A percentile compares a stretch with the other conserved stretches of the same genome.
Evolutionary conservation across 306 rosid genomes (phyloP).

Genomic region (Purshia tridentata): DNA sequence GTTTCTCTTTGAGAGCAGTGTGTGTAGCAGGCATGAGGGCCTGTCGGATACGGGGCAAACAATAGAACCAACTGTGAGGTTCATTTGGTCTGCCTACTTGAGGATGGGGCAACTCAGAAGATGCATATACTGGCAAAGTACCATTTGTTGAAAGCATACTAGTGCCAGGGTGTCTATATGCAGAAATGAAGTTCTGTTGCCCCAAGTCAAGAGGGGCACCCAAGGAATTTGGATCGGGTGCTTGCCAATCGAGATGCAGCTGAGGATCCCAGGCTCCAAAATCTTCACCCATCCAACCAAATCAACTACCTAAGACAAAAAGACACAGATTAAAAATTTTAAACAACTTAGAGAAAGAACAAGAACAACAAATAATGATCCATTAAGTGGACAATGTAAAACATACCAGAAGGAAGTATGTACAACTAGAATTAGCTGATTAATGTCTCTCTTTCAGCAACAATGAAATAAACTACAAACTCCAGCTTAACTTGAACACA

Average conservation of each 20-base stretch:
- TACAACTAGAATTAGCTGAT: slow-evolving; percentile 50
- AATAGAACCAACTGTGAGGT: slow-evolving; percentile 70
- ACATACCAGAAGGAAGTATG: slow-evolving; percentile 61
- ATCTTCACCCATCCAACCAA: slow-evolving; percentile 75
- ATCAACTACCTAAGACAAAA: slow-evolving; percentile 52
- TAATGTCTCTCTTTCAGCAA: slow-evolving; percentile 51
- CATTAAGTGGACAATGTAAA: slow-evolving; percentile 1
- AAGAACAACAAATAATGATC: not conserved
- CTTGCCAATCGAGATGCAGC: slow-evolving; percentile 49
- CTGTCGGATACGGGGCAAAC: slow-evolving; percentile 59
- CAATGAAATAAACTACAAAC: slow-evolving; percentile 56
- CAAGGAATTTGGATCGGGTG: slow-evolving; percentile 45
- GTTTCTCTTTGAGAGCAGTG: slow-evolving; percentile 30
- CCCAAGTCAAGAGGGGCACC: slow-evolving; percentile 41
- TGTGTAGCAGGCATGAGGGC: slow-evolving; percentile 44
- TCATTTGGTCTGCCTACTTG: slow-evolving; percentile 51
- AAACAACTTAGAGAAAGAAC: not conserved
- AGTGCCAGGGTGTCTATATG: slow-evolving; percentile 36
- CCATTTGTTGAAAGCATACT: slow-evolving; percentile 38
- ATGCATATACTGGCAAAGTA: slow-evolving; percentile 32
- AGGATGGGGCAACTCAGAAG: slow-evolving; percentile 44
- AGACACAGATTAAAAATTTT: slow-evolving; percentile 12
- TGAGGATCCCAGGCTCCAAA: slow-evolving; percentile 49
- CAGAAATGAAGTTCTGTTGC: slow-evolving; percentile 47
- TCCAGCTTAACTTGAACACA: slow-evolving; percentile 59